A percentile compares a stretch with the other conserved stretches of the same genome.
phyloP scores from a whole-genome alignment of 306 rosid species.

The Prunus campanulata region DNA sequence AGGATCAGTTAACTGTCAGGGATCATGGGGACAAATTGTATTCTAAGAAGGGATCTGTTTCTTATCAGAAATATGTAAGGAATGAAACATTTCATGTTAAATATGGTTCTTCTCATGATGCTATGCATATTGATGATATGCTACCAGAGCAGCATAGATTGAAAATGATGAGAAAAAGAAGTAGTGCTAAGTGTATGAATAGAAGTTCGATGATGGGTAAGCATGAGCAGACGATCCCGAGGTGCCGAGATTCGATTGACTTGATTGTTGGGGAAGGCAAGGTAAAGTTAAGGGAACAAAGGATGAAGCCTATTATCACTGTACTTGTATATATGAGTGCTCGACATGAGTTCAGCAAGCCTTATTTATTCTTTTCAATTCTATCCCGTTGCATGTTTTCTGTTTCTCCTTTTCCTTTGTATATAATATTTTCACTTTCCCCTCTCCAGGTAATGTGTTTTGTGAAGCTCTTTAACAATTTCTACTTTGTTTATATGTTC shows the following conservation, averaged over 20 bases:
- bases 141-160: slow-evolving; percentile 31
- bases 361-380: slow-evolving; percentile 21
- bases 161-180: slow-evolving; percentile 28
- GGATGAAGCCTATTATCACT: slow-evolving; percentile 37
- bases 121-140: slow-evolving; percentile 30
- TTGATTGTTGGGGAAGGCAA: slow-evolving; percentile 51
- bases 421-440: slow-evolving; percentile 4
- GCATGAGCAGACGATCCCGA: slow-evolving; percentile 37
- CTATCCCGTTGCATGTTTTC: slow-evolving; percentile 21
- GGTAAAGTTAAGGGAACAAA: slow-evolving; percentile 56
- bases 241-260: slow-evolving; percentile 54
- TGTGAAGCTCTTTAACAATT: slow-evolving; percentile 2
- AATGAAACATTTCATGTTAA: slow-evolving; percentile 21
- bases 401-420: background rate
- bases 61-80: slow-evolving; percentile 16
- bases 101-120: slow-evolving; percentile 31
- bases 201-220: slow-evolving; percentile 40
- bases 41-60: slow-evolving; percentile 23
- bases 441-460: slow-evolving; percentile 6
- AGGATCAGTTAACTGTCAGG: slow-evolving; percentile 34
- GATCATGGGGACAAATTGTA: slow-evolving; percentile 26
- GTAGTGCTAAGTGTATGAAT: slow-evolving; percentile 26
- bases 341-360: slow-evolving; percentile 31
- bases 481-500: background rate
- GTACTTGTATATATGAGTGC: slow-evolving; percentile 40